Evolutionary conservation across 768 basidiomycete genomes (phyloP), one percentile per base, ranked within the genome.

Genomic region (Mycena epipterygia): DNA sequence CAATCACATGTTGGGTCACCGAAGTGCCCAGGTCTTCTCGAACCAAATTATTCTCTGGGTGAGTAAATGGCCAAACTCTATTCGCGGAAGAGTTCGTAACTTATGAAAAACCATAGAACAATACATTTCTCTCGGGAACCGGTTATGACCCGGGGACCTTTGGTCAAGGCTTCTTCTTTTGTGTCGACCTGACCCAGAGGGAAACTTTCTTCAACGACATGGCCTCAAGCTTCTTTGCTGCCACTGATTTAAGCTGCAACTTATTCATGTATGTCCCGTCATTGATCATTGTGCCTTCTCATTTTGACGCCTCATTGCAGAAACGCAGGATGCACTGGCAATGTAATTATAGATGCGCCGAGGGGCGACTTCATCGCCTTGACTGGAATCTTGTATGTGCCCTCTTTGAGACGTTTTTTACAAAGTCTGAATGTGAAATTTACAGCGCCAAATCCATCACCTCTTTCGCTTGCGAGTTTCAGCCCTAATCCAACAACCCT

Each of bases 361-460:
- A 55, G 57, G 8, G 66, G 66, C 21, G 49, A 67, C 55, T 67
- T 67, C 39, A 21, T 67, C 42, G 48, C 57, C 27, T 14, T 67
- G 21, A 67, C 66, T 25, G 66, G 66, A 52, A 67, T 67, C 33
- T 67, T 67, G 66, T 67, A 67, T 56, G 66, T 64, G 37, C 42
- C 41, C 21, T 55, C 37, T 39, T 52, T 21, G n/a, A 44, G 51
- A 64, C 30, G 48, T 56, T 49, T 17, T 33, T 49, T 42, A 14
- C 64, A n/a, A 33, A 49, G 33, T 30, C 57, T 52, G 39, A 58
- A 49, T 25, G 53, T 48, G 42, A 41, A 57, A 52, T 42, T 57
- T 53, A 60, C 57, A 67, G 66, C 33, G 33, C 21, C 57, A 2
- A 51, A 53, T 49, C 48, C 9, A 32, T 67, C 1, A 67, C 57